These are phyloP conservation scores for Irpex lacteus DNA, from an alignment of 1,284 basidiomycete genomes.

Conservation along the genomic window DNA sequence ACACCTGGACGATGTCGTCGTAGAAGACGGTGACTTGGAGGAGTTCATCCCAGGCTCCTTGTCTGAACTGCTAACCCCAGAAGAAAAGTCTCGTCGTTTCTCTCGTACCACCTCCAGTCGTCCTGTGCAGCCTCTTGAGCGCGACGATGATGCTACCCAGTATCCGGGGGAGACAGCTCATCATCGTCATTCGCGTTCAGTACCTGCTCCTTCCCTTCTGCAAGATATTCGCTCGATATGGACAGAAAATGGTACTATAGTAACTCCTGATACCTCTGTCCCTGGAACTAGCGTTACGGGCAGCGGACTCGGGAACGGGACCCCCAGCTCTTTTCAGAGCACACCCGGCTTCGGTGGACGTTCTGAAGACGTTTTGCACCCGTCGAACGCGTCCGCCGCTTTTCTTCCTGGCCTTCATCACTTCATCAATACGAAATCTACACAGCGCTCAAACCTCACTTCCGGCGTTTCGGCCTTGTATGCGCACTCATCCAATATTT, in stretches of 20 bases:
- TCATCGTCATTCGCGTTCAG: constrained; percentile 74
- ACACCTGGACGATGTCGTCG: constrained; percentile 40
- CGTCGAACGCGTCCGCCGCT: constrained; percentile 71
- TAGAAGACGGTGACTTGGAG: constrained; percentile 77
- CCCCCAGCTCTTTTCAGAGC: constrained; percentile 46
- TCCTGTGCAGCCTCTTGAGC: constrained; percentile 22
- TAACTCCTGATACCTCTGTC: constrained; percentile 21
- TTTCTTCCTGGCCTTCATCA: constrained; percentile 70
- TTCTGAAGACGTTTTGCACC: constrained; percentile 40
- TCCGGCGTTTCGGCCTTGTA: constrained; percentile 26
- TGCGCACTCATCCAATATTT: constrained; percentile 16
- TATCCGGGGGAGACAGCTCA: constrained; percentile 26
- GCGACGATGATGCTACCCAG: constrained; percentile 28
- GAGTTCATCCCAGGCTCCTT: constrained; percentile 85
- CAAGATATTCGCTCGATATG: constrained; percentile 75
- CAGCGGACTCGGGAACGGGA: constrained; percentile 39
- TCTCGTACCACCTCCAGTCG: constrained; percentile 58
- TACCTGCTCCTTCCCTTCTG: constrained; percentile 70
- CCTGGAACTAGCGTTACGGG: constrained; percentile 18
- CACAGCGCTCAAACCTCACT: constrained; percentile 22
- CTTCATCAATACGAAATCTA: constrained; percentile 46
- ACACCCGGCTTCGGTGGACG: constrained; percentile 35
- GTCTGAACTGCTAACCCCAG: constrained; percentile 84
- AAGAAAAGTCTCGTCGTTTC: constrained; percentile 76
- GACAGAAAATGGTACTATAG: constrained; percentile 41